A percentile compares a stretch with the other conserved stretches of the same genome.
Conservation (phyloP, 1,284 basidiomycete genomes). For the Papiliotrema flavescens region DNA sequence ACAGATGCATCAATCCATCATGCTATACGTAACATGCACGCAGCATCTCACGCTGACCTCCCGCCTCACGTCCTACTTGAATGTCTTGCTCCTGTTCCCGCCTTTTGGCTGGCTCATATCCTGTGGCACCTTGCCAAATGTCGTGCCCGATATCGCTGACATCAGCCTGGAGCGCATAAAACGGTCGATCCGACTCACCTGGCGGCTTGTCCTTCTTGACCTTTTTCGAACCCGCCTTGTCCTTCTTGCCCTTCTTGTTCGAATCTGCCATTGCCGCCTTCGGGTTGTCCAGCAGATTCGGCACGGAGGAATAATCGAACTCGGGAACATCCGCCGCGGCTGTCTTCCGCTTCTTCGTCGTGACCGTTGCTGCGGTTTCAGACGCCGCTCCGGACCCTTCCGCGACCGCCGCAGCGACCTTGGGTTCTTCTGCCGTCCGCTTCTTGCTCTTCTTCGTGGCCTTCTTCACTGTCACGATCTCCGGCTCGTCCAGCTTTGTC, state of each 20-base stretch:
- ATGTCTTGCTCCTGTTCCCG: conserved; percentile 43
- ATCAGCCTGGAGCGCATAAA: conserved; percentile 3
- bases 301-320: conserved; percentile 71
- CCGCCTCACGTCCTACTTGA: conserved; percentile 6
- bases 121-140: conserved; percentile 39
- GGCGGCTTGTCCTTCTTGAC: conserved; percentile 37
- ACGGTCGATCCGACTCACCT: conserved; percentile 11
- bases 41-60: background rate
- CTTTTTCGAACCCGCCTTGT: conserved; percentile 30
- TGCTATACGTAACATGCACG: background rate
- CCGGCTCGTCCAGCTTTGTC: background rate
- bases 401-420: too few relatives aligned
- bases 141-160: conserved; percentile 25
- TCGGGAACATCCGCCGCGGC: conserved; percentile 49
- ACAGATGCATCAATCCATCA: background rate
- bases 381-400: too few relatives aligned
- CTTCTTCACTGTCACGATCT: conserved; percentile 22
- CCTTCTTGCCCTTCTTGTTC: conserved; percentile 17
- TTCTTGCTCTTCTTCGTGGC: conserved; percentile 11
- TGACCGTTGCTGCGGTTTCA: too few relatives aligned
- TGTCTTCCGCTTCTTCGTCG: conserved; percentile 20
- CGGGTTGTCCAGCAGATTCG: conserved; percentile 69
- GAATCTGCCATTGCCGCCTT: conserved; percentile 8
- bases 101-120: conserved; percentile 44
- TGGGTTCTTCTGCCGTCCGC: too few relatives aligned